Conservation (phyloP, 345 rosid species). For the Garcia nutans region DNA sequence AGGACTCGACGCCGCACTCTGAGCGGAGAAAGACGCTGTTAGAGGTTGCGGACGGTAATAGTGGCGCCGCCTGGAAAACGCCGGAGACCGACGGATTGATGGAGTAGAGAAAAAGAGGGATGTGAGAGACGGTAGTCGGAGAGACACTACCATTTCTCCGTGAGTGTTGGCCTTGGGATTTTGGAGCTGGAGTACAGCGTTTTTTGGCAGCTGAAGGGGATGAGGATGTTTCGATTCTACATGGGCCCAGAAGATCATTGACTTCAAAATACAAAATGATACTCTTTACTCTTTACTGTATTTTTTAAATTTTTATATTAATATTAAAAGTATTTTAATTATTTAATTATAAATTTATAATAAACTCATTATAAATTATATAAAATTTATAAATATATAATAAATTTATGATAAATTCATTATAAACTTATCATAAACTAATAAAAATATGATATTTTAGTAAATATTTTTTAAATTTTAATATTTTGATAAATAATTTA, state of each 20-base stretch:
- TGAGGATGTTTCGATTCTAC: slow-evolving; percentile 17
- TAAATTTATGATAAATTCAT: too few species aligned
- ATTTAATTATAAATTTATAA: too few species aligned
- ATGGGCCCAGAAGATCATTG: neutral
- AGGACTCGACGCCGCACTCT: slow-evolving; percentile 48
- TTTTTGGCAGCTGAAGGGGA: neutral
- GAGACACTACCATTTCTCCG: slow-evolving; percentile 53
- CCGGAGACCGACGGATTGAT: slow-evolving; percentile 36
- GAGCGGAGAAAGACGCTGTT: slow-evolving; percentile 49
- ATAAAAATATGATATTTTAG: too few species aligned
- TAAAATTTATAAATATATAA: too few species aligned
- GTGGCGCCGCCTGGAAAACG: slow-evolving; percentile 32
- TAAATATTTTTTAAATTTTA: too few species aligned
- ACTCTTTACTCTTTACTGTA: too few species aligned
- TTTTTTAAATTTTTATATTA: too few species aligned
- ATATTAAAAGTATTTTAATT: too few species aligned
- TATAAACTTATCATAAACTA: too few species aligned
- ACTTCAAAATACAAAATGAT: too few species aligned
- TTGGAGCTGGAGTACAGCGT: neutral
- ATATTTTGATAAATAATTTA: too few species aligned
- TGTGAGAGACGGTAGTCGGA: slow-evolving; percentile 60
- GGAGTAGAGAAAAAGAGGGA: slow-evolving; percentile 47
- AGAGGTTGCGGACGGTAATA: slow-evolving; percentile 25
- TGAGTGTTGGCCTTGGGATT: neutral
- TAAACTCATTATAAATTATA: too few species aligned